phyloP scores from a whole-genome alignment of 192 early-diverging fungal species.

The Entomortierella beljakovae region DNA sequence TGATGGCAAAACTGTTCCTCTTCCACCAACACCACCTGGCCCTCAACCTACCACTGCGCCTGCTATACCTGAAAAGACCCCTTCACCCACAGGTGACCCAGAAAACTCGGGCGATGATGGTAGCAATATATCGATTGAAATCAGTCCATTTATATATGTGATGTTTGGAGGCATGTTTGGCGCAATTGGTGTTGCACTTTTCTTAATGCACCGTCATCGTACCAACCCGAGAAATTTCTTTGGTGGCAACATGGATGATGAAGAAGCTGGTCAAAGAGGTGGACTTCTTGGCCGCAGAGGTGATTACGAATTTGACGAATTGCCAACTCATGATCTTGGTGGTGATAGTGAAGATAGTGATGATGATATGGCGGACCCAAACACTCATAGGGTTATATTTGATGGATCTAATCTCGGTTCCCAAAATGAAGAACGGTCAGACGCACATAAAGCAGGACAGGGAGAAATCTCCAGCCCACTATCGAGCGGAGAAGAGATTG shows the following conservation, averaged over 20 bases:
- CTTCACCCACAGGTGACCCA: neutral
- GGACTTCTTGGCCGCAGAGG: conserved; percentile 47
- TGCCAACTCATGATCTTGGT: conserved; percentile 46
- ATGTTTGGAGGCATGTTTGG: conserved; percentile 56
- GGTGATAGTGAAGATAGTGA: conserved; percentile 37
- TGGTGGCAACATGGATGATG: conserved; percentile 27
- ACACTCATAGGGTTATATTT: conserved; percentile 31
- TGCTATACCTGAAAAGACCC: conserved; percentile 23
- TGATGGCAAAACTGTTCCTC: neutral
- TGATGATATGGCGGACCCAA: conserved; percentile 15
- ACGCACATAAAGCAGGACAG: conserved; percentile 8
- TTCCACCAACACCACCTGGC: conserved; percentile 13
- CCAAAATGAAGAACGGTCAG: conserved; percentile 2
- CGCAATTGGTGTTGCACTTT: conserved; percentile 44
- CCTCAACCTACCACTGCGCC: conserved; percentile 32
- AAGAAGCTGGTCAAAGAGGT: conserved; percentile 44
- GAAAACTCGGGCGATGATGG: conserved; percentile 13
- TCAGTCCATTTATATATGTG: conserved; percentile 47
- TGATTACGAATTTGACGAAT: conserved; percentile 50
- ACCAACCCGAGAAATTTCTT: conserved; percentile 40
- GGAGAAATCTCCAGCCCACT: conserved; percentile 15
- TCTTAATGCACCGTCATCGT: conserved; percentile 50
- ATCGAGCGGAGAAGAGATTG: conserved; percentile 53
- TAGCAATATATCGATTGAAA: neutral
- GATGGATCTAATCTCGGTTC: conserved; percentile 18